Percentiles rank a stretch among this genome's conserved stretches.
These are phyloP conservation scores for Phytopythium ostracodes DNA, from an alignment of 352 stramenopile genomes.

Conservation along the genomic window DNA sequence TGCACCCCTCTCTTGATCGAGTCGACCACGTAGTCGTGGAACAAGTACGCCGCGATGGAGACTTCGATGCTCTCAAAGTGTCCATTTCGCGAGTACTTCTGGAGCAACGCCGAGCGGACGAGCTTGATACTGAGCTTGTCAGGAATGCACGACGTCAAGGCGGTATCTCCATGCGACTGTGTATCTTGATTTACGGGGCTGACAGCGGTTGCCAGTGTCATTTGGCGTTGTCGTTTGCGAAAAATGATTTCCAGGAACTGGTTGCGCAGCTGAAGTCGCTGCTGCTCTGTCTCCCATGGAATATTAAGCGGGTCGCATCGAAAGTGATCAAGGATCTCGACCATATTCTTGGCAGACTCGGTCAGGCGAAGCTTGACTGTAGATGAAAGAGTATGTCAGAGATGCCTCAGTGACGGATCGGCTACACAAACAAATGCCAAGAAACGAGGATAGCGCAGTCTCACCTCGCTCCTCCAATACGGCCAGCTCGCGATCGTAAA, in stretches of 20 bases:
- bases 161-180: not conserved
- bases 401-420: not conserved
- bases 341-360: constrained; percentile 71
- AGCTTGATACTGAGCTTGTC: constrained; percentile 42
- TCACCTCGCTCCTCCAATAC: constrained; percentile 66
- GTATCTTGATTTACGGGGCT: not conserved
- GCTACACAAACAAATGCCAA: not conserved
- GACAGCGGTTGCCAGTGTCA: not conserved
- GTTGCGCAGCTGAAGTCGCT: constrained; percentile 42
- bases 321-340: constrained; percentile 59
- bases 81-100: constrained; percentile 78
- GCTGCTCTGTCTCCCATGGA: constrained; percentile 47
- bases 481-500: constrained; percentile 60
- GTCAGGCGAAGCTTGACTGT: constrained; percentile 63
- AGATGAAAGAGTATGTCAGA: not conserved
- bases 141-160: constrained; percentile 13
- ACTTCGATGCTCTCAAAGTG: constrained; percentile 67
- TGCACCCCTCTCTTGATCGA: constrained; percentile 43
- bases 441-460: too few relatives aligned
- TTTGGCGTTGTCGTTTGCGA: constrained; percentile 37
- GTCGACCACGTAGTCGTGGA: constrained; percentile 49
- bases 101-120: constrained; percentile 55
- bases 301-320: constrained; percentile 39
- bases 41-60: constrained; percentile 38
- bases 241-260: constrained; percentile 68